A percentile compares a stretch with the other conserved stretches of the same genome.
phyloP scores from a whole-genome alignment of 1,139 yeast species.

The Arxiozyma bovina region DNA sequence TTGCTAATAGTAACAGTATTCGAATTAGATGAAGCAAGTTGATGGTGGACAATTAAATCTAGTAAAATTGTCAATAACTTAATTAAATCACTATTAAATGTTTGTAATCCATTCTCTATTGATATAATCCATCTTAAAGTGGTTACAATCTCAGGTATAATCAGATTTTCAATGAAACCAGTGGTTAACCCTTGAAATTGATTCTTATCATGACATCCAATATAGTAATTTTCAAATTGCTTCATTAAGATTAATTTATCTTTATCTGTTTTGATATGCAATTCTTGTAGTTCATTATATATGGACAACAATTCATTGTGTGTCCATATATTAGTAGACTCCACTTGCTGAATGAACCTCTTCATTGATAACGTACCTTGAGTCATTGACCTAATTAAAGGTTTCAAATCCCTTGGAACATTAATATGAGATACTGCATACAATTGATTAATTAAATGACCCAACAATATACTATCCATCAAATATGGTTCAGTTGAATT shows the following conservation, averaged over 20 bases:
- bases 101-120: neutral
- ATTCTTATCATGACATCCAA: slow-evolving; percentile 10
- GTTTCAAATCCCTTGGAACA: slow-evolving; percentile 19
- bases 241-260: slow-evolving; percentile 22
- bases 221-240: slow-evolving; percentile 18
- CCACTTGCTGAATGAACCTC: slow-evolving; percentile 12
- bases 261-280: slow-evolving; percentile 24
- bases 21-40: neutral
- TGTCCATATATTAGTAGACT: slow-evolving; percentile 15
- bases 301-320: slow-evolving; percentile 16
- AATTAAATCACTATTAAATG: neutral
- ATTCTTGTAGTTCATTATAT: slow-evolving; percentile 23
- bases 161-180: slow-evolving; percentile 51
- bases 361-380: slow-evolving; percentile 15
- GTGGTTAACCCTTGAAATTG: slow-evolving; percentile 33
- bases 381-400: slow-evolving; percentile 8
- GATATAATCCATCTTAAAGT: slow-evolving; percentile 3
- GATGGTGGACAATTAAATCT: slow-evolving; percentile 14
- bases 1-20: slow-evolving; percentile 28
- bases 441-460: slow-evolving; percentile 33
- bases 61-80: slow-evolving; percentile 20
- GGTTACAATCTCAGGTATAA: slow-evolving; percentile 56
- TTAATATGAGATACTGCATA: slow-evolving; percentile 27
- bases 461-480: slow-evolving; percentile 58
- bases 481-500: neutral